Evolutionary conservation across 108 stramenopile species (phyloP).

Genomic region (Cyclotella kingstonii): DNA sequence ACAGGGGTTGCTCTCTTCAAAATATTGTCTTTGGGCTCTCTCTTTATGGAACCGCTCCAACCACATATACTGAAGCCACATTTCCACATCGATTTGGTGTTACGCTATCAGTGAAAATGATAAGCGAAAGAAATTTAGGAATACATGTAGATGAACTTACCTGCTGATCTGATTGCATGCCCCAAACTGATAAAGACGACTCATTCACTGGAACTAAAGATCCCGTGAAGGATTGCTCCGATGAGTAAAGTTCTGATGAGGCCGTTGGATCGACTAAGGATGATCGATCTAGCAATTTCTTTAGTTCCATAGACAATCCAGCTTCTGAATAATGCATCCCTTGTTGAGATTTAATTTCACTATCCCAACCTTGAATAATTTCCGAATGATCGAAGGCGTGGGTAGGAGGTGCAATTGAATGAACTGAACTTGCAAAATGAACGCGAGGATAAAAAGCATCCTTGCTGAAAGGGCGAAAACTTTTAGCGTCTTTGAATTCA

Average conservation of each 20-base stretch:
- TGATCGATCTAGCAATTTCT: constrained; percentile 41
- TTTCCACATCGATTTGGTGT: too few relatives aligned
- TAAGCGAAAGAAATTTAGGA: not conserved
- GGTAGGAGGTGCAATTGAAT: constrained; percentile 34
- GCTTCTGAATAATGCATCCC: constrained; percentile 52
- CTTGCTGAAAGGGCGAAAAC: constrained; percentile 19
- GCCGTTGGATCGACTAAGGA: constrained; percentile 34
- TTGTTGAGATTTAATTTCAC: not conserved
- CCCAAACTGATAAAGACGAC: constrained; percentile 18
- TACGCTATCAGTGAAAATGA: too few relatives aligned
- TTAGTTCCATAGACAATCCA: constrained; percentile 49
- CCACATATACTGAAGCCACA: too few relatives aligned
- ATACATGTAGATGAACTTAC: constrained; percentile 3
- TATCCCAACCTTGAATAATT: constrained; percentile 1
- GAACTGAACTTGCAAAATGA: constrained; percentile 35
- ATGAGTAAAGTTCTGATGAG: constrained; percentile 12
- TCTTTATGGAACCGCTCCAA: too few relatives aligned
- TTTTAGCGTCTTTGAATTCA: constrained; percentile 13
- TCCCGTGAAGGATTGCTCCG: constrained; percentile 43
- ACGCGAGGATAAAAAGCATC: constrained; percentile 22
- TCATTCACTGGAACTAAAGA: constrained; percentile 36
- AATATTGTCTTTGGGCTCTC: too few relatives aligned
- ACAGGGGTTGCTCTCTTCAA: too few relatives aligned
- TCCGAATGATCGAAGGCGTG: constrained; percentile 40
- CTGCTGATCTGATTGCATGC: constrained; percentile 28